Evolutionary conservation across 225 moss, liverwort and hornwort species (phyloP).

Genomic region (Pleurozium schreberi): DNA sequence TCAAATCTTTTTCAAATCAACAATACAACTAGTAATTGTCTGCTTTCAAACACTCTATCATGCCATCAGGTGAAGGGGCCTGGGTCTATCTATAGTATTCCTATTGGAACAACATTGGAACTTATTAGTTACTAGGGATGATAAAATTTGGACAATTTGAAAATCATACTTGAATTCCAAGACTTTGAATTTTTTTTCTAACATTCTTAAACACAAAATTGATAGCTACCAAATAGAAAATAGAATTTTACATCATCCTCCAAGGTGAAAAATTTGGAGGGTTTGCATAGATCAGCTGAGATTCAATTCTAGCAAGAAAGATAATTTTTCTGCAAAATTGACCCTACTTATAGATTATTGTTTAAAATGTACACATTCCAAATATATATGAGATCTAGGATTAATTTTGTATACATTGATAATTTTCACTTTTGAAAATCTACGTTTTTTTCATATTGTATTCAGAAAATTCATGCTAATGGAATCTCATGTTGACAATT

Average conservation of each 20-base stretch:
- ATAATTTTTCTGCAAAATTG: not conserved
- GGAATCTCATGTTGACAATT: not conserved
- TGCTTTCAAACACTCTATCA: no score
- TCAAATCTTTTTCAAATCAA: no score
- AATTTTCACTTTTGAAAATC: not conserved
- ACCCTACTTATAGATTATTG: not conserved
- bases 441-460: not conserved
- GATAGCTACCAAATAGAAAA: not conserved
- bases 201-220: no score
- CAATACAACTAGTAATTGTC: no score
- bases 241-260: not conserved
- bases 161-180: not conserved
- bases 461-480: not conserved
- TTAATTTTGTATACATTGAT: not conserved
- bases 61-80: no score
- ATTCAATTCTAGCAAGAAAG: fast-evolving
- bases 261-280: not conserved
- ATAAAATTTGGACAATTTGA: not conserved
- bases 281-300: no score
- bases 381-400: not conserved
- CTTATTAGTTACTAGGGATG: not conserved
- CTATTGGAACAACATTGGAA: not conserved
- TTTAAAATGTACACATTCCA: not conserved
- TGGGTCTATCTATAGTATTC: no score
- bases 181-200: not conserved